Base-by-base conservation (phyloP, 2,329 filamentous ascomycete genomes). In the Fusarium abutilonis region DNA sequence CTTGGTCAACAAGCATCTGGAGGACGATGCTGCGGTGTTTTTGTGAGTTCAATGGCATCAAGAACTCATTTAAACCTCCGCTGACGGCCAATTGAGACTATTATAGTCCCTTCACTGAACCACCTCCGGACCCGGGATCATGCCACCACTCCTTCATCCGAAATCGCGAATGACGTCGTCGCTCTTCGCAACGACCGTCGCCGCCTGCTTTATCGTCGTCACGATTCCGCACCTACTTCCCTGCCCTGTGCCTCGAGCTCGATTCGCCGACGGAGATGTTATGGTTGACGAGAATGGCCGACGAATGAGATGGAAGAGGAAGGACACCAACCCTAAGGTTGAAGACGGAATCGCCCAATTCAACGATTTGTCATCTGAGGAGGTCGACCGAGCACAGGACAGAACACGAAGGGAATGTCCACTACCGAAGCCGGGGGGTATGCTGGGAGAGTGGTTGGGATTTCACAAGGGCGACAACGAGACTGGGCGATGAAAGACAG, bases 141-240 rank as follows among this genome's bases (percentile, higher is more conserved):
- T 95, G 91, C 88, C 92, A 71, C 91, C 92, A 60, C 90, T 94
- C 78, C 88, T 99, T 38, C 95, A 99, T 77, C 95, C 95, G 31
- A 89, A 93, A 76, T 98, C 94, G 68, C 89, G 92, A 71, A 91
- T 92, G 80, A 99, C 95, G 70, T 93, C 91, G 53, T 95, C 93
- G 41, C 89, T 99, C 59, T 99, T 99, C 80, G 93, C 92, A 46
- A 92, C 90, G n/a, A 98, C 94, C 1, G 85, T 98, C 51, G 83
- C 91, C 62, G 88, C 93, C 29, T 95, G 91, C 68, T 97, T 99
- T 76, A 85, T 97, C 63, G 93, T 99, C 61, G 95, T 99, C 49
- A 92, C 87, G 28, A 82, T 97, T 40, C 95, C 95, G 19, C 95
- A 99, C 75, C 74, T 96, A 28, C 85, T 99, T 15, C 95, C 95